These are phyloP conservation scores for Starmerella stellata DNA, from an alignment of 805 yeast genomes.

Conservation along the genomic window DNA sequence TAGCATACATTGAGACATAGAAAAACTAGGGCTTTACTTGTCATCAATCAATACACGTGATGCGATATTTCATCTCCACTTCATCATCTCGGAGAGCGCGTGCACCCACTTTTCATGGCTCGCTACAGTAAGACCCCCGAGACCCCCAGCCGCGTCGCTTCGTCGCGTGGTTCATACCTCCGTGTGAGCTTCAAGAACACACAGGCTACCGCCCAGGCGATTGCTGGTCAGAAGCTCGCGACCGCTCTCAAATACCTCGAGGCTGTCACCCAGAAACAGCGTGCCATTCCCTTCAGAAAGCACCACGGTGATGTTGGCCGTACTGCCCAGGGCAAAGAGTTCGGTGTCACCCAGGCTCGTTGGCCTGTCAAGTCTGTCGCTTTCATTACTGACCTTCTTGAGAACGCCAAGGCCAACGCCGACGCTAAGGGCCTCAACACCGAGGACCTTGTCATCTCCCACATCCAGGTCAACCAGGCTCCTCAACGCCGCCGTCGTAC, in stretches of 20 bases:
- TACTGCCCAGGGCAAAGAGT: slow-evolving; percentile 99
- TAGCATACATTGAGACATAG: no score
- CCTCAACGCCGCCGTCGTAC: slow-evolving; percentile 99
- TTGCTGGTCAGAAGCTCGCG: slow-evolving; percentile 93
- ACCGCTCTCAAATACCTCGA: slow-evolving; percentile 90
- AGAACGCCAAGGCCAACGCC: slow-evolving; percentile 97
- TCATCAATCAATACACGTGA: neutral
- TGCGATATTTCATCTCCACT: neutral
- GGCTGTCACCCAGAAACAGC: slow-evolving; percentile 92
- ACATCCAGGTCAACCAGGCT: slow-evolving; percentile 99
- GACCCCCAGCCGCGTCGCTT: slow-evolving; percentile 98
- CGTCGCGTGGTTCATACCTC: slow-evolving; percentile 98
- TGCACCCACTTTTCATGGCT: slow-evolving; percentile 42
- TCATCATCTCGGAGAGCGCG: neutral
- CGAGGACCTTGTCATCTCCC: slow-evolving; percentile 82
- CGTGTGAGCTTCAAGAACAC: slow-evolving; percentile 99
- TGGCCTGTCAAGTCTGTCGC: slow-evolving; percentile 99
- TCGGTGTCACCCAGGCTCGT: slow-evolving; percentile 99
- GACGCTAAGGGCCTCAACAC: slow-evolving; percentile 97
- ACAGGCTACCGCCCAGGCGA: slow-evolving; percentile 97
- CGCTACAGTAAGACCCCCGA: slow-evolving; percentile 99
- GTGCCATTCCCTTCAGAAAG: slow-evolving; percentile 99
- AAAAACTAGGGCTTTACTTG: neutral
- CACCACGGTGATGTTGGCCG: slow-evolving; percentile 93
- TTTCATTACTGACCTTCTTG: slow-evolving; percentile 82